Base-by-base conservation (phyloP, 345 rosid species). In the Camelina neglecta region DNA sequence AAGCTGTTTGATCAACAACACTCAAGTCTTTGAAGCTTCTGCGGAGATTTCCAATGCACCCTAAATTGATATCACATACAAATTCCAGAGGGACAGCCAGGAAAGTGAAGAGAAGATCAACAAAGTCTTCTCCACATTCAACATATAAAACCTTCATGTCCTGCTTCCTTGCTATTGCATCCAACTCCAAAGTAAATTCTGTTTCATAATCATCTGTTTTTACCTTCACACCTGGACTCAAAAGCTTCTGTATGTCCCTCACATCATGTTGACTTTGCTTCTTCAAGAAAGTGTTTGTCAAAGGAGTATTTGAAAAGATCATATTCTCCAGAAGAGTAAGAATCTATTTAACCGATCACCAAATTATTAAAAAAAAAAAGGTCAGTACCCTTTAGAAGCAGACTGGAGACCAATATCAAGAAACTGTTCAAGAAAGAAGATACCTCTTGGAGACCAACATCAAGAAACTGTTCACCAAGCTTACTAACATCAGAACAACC, bases 261-360 rank as follows among this genome's bases (percentile, higher is more conserved):
- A 64, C 5, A 44, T 41, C 55, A 0, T 55, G 38, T 41, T 24
- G 36, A 45, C 8, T 65, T 45, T 48, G 42, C 38, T 65, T 71
- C 55, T 41, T 55, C 71, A 77, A 53, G 48, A 77, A 58, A 39
- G 71, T 36, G 42, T 71, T 53, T 0, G 80, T 77, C 51, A 77
- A 70, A 15, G 80, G 75, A 54, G 80, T n/a, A 1, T 47, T 63
- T 35, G 80, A 65, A 24, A 44, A 13, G 33, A 77, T 57, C 0
- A 72, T 36, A 47, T 2, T 33, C 39, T 26, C 60, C 4, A 77
- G 15, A 39, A 77, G 50, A 12, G 3, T 5, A 38, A 64, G 0
- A 9, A 77, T 36, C 80, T 77, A 51, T 33, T 4, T 0, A 31
- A 33, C 64, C 59, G 2, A 18, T 15, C 9, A 26, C 3, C 31